Evolutionary conservation across 805 yeast species (phyloP).

Genomic region (Komagataella kurtzmanii): DNA sequence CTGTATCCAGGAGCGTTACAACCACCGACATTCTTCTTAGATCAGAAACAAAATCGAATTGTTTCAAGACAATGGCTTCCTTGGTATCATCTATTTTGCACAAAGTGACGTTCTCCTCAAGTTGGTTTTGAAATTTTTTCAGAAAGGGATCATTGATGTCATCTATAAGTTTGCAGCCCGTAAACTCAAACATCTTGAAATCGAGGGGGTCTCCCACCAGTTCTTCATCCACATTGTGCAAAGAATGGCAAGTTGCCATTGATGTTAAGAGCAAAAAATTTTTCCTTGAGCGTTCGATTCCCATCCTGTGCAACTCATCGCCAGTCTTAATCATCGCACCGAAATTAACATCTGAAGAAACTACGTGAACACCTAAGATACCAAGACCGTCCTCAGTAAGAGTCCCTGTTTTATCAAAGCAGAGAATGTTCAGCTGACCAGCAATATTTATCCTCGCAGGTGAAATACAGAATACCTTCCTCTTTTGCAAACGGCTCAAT

Average conservation of each 20-base stretch:
- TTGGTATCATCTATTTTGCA: conserved; percentile 8
- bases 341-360: conserved; percentile 17
- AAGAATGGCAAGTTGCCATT: conserved; percentile 78
- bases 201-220: conserved; percentile 92
- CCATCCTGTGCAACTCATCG: conserved; percentile 4
- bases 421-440: conserved; percentile 80
- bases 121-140: conserved; percentile 7
- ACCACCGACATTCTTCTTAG: conserved; percentile 87
- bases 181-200: conserved; percentile 83
- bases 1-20: conserved; percentile 11
- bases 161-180: conserved; percentile 66
- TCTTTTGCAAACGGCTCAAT: conserved; percentile 53
- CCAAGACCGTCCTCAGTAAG: conserved; percentile 94
- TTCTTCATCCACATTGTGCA: conserved; percentile 66
- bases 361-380: conserved; percentile 42
- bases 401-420: conserved; percentile 97
- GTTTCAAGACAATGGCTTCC: conserved; percentile 14
- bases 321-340: conserved; percentile 8
- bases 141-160: conserved; percentile 29
- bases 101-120: conserved; percentile 17
- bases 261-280: conserved; percentile 17
- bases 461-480: conserved; percentile 74
- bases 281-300: not conserved
- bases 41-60: conserved; percentile 75
- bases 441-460: conserved; percentile 95